These are phyloP conservation scores for Plasmodium vinckei DNA, from an alignment of 169 alveolate species.

Conservation along the genomic window DNA sequence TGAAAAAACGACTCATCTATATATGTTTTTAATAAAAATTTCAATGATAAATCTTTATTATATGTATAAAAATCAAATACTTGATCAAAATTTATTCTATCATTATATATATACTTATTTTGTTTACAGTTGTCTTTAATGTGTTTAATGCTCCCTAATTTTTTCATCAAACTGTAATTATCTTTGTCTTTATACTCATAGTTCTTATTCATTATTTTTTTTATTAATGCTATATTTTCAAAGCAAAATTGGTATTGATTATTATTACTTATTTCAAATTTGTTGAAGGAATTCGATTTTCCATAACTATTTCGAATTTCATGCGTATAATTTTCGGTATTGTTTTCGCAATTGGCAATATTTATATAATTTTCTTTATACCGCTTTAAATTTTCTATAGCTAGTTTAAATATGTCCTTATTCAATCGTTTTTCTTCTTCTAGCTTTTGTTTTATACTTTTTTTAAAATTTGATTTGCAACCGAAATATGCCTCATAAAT, in stretches of 20 bases:
- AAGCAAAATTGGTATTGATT: conserved; percentile 23
- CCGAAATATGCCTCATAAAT: conserved; percentile 51
- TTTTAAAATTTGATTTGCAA: conserved; percentile 10
- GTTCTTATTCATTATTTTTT: conserved; percentile 2
- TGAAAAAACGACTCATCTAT: conserved; percentile 25
- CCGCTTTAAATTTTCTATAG: conserved; percentile 28
- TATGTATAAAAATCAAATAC: conserved; percentile 37
- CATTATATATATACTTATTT: conserved; percentile 1
- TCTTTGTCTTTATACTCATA: not conserved
- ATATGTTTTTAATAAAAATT: conserved; percentile 14
- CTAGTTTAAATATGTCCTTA: conserved; percentile 27
- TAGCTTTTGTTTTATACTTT: conserved; percentile 17
- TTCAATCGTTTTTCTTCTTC: conserved; percentile 34
- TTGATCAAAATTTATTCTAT: conserved; percentile 9
- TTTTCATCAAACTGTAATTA: conserved; percentile 26
- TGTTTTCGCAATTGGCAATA: not conserved
- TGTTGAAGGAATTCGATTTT: not conserved
- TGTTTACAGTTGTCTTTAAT: not conserved
- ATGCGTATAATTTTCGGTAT: not conserved
- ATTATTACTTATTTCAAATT: not conserved
- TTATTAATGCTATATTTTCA: conserved; percentile 20
- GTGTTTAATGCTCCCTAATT: not conserved
- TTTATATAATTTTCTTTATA: conserved; percentile 40
- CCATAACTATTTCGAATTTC: not conserved
- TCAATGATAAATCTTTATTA: conserved; percentile 39